These are phyloP conservation scores for Gleditsia sinensis DNA, from an alignment of 306 rosid species.

Conservation along the genomic window DNA sequence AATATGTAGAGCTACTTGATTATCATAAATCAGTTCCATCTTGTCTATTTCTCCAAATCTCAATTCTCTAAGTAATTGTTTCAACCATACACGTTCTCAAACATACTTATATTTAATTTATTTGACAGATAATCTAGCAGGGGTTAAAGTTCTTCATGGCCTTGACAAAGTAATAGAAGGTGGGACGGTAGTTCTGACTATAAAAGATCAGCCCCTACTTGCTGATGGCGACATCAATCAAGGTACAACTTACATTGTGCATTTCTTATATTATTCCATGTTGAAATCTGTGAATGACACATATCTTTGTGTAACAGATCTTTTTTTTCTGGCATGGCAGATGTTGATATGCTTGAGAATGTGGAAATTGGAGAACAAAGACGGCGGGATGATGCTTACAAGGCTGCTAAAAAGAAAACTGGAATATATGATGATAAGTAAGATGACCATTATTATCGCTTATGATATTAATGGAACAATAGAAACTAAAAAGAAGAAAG, in stretches of 20 bases:
- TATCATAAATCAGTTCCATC: too few relatives aligned
- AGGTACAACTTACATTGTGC: constrained; percentile 54
- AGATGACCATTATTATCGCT: constrained; percentile 29
- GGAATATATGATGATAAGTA: constrained; percentile 88
- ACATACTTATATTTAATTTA: constrained; percentile 18
- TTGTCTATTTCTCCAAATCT: too few relatives aligned
- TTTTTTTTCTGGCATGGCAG: constrained; percentile 58
- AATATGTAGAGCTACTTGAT: too few relatives aligned
- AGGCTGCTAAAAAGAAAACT: constrained; percentile 85
- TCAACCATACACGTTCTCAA: too few relatives aligned
- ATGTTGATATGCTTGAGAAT: constrained; percentile 90
- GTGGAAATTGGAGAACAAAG: constrained; percentile 95
- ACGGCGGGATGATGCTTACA: constrained; percentile 78
- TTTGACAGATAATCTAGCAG: constrained; percentile 68
- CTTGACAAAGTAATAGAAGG: constrained; percentile 94
- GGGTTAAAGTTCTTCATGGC: constrained; percentile 96
- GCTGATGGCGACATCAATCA: constrained; percentile 86
- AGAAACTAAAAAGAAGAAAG: constrained; percentile 12
- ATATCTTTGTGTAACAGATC: constrained; percentile 35
- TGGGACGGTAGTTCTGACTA: constrained; percentile 90
- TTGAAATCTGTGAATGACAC: constrained; percentile 33
- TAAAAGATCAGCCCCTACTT: constrained; percentile 87
- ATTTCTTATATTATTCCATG: constrained; percentile 22
- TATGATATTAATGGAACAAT: neutral
- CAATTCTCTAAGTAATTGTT: too few relatives aligned